phyloP scores from a whole-genome alignment of 1,139 yeast species.

The Kurtzmaniella quercitrusa region DNA sequence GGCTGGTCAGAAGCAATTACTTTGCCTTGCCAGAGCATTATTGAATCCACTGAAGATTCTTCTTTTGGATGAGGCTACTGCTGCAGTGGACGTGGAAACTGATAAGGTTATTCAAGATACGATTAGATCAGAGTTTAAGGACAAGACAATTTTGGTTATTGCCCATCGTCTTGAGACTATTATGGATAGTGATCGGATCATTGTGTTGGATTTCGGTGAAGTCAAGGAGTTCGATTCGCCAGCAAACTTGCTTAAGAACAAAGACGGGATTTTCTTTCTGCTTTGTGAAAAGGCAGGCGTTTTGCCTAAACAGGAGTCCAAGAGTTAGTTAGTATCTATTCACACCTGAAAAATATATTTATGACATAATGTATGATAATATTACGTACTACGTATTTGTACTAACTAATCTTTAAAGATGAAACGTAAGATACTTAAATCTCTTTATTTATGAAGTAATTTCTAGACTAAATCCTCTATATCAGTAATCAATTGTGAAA shows the following conservation, averaged over 20 bases:
- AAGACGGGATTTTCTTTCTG: conserved; percentile 16
- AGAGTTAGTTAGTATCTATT: neutral
- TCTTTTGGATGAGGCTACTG: conserved; percentile 24
- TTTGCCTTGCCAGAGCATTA: conserved; percentile 20
- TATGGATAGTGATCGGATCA: conserved; percentile 22
- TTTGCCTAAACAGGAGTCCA: conserved; percentile 1
- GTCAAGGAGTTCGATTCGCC: conserved; percentile 22
- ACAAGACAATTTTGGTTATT: conserved; percentile 21
- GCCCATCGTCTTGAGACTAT: conserved; percentile 25
- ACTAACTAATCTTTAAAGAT: no score
- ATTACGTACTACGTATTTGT: no score
- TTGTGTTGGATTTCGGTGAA: conserved; percentile 21
- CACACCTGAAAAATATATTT: neutral
- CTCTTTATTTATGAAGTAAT: neutral
- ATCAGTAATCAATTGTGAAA: conserved; percentile 21
- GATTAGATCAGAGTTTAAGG: conserved; percentile 19
- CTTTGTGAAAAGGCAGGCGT: conserved; percentile 20
- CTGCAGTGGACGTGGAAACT: conserved; percentile 24
- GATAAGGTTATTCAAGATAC: conserved; percentile 23
- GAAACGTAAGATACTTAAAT: no score
- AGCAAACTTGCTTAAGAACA: conserved; percentile 14
- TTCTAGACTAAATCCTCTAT: conserved; percentile 13
- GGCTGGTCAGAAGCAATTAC: conserved; percentile 19
- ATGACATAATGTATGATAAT: no score
- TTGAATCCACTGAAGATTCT: conserved; percentile 18